phyloP scores from a whole-genome alignment of 1,284 basidiomycete genomes.

The Cerioporus squamosus region DNA sequence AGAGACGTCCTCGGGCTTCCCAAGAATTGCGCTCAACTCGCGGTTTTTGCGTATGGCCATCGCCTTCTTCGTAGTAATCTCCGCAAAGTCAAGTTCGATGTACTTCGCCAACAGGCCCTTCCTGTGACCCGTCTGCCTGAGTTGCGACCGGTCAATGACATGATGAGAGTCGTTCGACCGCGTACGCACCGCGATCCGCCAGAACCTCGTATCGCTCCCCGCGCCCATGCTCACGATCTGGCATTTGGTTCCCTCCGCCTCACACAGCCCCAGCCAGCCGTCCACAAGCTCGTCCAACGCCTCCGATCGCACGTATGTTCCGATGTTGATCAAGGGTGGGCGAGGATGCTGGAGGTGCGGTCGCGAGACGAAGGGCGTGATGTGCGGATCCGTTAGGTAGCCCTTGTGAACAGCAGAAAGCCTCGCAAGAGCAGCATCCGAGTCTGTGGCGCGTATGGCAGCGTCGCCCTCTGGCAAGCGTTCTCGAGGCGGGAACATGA shows the following conservation, averaged over 20 bases:
- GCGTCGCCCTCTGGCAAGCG: constrained; percentile 48
- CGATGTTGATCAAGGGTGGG: constrained; percentile 93
- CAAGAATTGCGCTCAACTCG: constrained; percentile 59
- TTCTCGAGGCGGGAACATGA: constrained; percentile 21
- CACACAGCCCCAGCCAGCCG: constrained; percentile 62
- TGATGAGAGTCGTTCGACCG: not conserved
- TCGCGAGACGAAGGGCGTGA: constrained; percentile 65
- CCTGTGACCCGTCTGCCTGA: constrained; percentile 53
- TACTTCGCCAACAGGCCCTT: constrained; percentile 62
- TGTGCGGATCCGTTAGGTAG: constrained; percentile 79
- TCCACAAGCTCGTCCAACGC: constrained; percentile 84
- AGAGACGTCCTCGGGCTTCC: constrained; percentile 46
- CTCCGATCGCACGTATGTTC: constrained; percentile 86
- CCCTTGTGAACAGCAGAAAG: constrained; percentile 79
- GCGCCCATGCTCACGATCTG: constrained; percentile 92
- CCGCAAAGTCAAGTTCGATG: constrained; percentile 90
- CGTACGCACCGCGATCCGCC: constrained; percentile 80
- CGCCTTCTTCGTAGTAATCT: constrained; percentile 84
- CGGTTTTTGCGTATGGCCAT: constrained; percentile 78
- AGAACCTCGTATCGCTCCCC: constrained; percentile 93
- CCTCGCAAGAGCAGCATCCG: constrained; percentile 76
- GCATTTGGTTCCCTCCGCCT: constrained; percentile 45
- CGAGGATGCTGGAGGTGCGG: constrained; percentile 65
- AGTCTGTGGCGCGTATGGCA: constrained; percentile 73
- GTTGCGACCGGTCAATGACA: constrained; percentile 6